Base-by-base conservation (phyloP, 1,284 basidiomycete species). In the Papiliotrema laurentii region DNA sequence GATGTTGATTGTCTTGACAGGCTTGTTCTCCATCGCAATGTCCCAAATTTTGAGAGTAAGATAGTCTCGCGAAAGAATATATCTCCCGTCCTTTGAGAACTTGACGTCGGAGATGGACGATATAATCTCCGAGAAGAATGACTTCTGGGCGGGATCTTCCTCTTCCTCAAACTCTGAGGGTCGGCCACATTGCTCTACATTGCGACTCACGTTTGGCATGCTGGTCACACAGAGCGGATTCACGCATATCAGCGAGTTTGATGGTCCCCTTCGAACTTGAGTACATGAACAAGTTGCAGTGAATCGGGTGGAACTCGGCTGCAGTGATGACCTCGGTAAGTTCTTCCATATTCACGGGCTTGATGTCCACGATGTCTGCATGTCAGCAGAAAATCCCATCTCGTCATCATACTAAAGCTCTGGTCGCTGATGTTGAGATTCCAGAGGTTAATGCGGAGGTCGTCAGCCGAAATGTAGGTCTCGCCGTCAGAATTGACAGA, bases 71-170 rank as follows among this genome's bases (percentile, higher is more conserved):
- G 93, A 90, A 39, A 99, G 80, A 62, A 98, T 96, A 77, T 97
- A 97, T 53, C 93, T 85, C 1, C 96, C 96, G 64, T 98, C 96
- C 51, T 86, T 86, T 57, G 90, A 94, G 78, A 99, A 99, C 75
- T 97, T 97, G 75, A 99, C 94, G 74, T 99, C 96, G 38, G 96
- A 97, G 68, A 99, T 97, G 45, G 94, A 97, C 6, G 93, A 97
- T 60, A 99, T 98, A 68, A 98, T 99, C 76, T 99, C 96, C n/a
- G 91, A 96, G 76, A 99, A 99, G 82, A 99, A 99, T 2, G 96
- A 97, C 61, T 96, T 89, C 61, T 89, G 89, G 45, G 89, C 84
- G 27, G 93, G 93, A 69, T 98, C 96, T 73, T 99, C 96, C 65
- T 97, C 94, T 73, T 98, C 96, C 73, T 97, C 93, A 63, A 92